Evolutionary conservation across 257 asterid species (phyloP).

Genomic region (Gentiana dahurica): DNA sequence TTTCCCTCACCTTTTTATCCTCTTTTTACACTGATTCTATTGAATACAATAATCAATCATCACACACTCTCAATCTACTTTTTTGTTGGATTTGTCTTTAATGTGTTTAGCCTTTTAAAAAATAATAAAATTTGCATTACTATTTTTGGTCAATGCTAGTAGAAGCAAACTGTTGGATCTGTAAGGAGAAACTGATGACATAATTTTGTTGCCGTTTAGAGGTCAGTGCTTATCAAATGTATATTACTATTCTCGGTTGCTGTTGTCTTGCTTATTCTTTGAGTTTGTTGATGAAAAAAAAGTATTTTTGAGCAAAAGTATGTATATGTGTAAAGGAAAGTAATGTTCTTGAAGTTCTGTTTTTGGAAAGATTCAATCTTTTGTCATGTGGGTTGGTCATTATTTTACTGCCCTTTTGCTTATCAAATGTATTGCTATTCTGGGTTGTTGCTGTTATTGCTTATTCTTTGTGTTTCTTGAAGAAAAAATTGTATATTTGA

Average conservation of each 20-base stretch:
- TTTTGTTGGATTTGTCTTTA: slow-evolving; percentile 9
- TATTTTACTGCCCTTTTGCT: slow-evolving; percentile 4
- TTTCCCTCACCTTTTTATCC: not conserved
- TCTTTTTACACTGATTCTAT: no score
- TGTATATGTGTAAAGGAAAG: slow-evolving; percentile 5
- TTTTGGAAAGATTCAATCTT: slow-evolving; percentile 9
- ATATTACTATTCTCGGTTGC: slow-evolving; percentile 25
- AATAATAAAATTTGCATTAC: no score
- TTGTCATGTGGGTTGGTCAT: slow-evolving; percentile 8
- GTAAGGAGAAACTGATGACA: slow-evolving; percentile 8
- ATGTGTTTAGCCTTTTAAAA: no score
- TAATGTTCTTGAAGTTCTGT: slow-evolving; percentile 13
- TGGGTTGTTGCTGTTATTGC: slow-evolving; percentile 19
- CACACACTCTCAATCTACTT: slow-evolving; percentile 8
- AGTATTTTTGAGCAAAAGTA: slow-evolving; percentile 4
- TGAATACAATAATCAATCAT: slow-evolving; percentile 1
- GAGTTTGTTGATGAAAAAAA: slow-evolving; percentile 13
- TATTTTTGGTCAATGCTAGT: not conserved
- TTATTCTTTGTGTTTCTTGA: slow-evolving; percentile 10
- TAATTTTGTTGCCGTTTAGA: slow-evolving; percentile 3
- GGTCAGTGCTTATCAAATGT: slow-evolving; percentile 2
- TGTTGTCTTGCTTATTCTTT: slow-evolving; percentile 7
- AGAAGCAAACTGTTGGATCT: slow-evolving; percentile 31
- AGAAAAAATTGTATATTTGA: slow-evolving; percentile 10
- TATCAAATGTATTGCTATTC: slow-evolving; percentile 11